Base-by-base conservation (phyloP, 2,329 filamentous ascomycete species). In the Neonectria neomacrospora region DNA sequence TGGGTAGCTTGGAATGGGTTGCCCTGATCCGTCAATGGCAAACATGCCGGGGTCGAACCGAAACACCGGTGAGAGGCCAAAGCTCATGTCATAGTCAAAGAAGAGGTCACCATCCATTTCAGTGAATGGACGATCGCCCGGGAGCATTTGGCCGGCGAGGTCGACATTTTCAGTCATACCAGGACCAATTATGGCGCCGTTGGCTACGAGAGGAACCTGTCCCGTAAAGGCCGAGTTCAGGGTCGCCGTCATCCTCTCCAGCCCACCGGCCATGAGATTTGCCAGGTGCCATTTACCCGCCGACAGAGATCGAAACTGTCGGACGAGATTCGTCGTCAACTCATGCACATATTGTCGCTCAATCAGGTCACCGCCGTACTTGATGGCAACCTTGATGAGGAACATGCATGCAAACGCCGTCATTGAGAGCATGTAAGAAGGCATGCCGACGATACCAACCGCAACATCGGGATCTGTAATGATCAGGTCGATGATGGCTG, bases 331-430 rank as follows among this genome's bases (percentile, higher is more conserved):
- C 0, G 75, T 75, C 0, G 77, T 80, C 20, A 83, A 63, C 6
- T 81, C 75, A 51, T 76, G 72, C 2, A 83, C 80, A 0, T 74
- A 68, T 5, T 73, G 69, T 1, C 77, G 74, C n/a, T 83, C 77
- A 20, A 83, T 78, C 1, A 82, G 74, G 39, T 79, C 77, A n/a
- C 76, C 78, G 2, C 75, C 77, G 56, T 82, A 79, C 28, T 81
- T 82, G 23, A 79, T 76, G 1, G 81, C 77, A 1, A 85, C 74
- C 63, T 84, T 83, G 37, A 83, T 78, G 1, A 85, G 76, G 62
- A 86, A 85, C 67, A 84, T 82, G 67, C 81, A 84, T 1, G 83
- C 82, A 61, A 85, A 85, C 0, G 81, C 82, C 0, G 82, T 84
- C 83, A 85, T 86, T 47, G 81, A 82, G 60, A 83, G 81, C 45